A percentile compares a stretch with the other conserved stretches of the same genome.
phyloP scores from a whole-genome alignment of 352 stramenopile genomes.

The Globisporangium ultimum region DNA sequence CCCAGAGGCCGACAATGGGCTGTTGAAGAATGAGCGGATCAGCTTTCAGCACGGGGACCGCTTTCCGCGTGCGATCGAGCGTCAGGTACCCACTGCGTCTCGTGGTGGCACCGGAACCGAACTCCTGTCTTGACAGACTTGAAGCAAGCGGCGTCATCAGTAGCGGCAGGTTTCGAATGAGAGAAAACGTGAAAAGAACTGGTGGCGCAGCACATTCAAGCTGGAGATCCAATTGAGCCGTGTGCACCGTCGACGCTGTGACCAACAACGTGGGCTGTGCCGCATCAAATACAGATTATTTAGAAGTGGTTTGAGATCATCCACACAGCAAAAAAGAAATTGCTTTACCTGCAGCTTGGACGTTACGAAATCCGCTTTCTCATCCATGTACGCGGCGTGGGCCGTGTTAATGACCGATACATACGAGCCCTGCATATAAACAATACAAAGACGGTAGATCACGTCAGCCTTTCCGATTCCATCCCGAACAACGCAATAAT shows the following conservation, averaged over 20 bases:
- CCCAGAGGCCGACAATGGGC: constrained; percentile 70
- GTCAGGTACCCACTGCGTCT: constrained; percentile 63
- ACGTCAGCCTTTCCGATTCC: neutral
- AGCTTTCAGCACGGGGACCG: constrained; percentile 65
- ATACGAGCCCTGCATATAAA: constrained; percentile 24
- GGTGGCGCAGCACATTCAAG: constrained; percentile 33
- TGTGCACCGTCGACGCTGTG: constrained; percentile 28
- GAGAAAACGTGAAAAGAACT: constrained; percentile 45
- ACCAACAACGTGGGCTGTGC: constrained; percentile 28
- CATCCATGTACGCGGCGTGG: constrained; percentile 30
- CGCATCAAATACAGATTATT: neutral
- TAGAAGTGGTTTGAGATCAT: neutral
- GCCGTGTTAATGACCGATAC: constrained; percentile 21
- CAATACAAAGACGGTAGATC: neutral
- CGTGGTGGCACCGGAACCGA: constrained; percentile 24
- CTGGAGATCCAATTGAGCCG: constrained; percentile 41
- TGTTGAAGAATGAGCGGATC: constrained; percentile 67
- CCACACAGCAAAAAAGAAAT: neutral
- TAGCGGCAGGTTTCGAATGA: constrained; percentile 68
- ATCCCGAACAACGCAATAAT: no score
- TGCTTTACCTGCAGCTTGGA: constrained; percentile 30
- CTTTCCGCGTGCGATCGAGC: constrained; percentile 71
- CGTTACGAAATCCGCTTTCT: constrained; percentile 28
- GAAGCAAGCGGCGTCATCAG: constrained; percentile 71
- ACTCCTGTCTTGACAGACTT: constrained; percentile 56